phyloP scores from a whole-genome alignment of 371 early-diverging fungal genomes.

The Choanephora cucurbitarum region DNA sequence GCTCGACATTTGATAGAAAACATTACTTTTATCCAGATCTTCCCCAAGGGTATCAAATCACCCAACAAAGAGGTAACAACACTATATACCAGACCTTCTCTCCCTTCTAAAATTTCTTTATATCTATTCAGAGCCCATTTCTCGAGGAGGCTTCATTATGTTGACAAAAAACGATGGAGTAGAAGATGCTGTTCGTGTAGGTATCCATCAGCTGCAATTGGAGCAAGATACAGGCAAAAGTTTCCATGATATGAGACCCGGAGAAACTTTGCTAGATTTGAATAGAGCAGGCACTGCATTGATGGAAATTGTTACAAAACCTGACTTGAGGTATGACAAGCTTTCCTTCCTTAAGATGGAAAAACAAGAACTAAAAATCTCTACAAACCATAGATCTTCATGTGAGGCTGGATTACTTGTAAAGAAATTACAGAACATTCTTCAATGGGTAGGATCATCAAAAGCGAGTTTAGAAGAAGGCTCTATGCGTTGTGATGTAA shows the following conservation, averaged over 20 bases:
- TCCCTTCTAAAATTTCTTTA: not conserved
- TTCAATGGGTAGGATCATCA: conserved; percentile 75
- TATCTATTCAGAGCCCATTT: conserved; percentile 61
- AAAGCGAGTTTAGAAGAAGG: conserved; percentile 90
- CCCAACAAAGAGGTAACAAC: conserved; percentile 73
- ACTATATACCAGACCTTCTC: not conserved
- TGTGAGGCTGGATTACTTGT: conserved; percentile 78
- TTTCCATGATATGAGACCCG: conserved; percentile 64
- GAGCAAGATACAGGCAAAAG: conserved; percentile 95
- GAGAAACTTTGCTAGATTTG: conserved; percentile 71
- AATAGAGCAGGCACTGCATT: conserved; percentile 88
- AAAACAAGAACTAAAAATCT: no score
- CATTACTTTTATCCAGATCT: conserved; percentile 95
- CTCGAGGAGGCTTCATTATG: conserved; percentile 59
- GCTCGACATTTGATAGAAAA: conserved; percentile 87
- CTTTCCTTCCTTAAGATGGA: no score
- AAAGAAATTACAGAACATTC: conserved; percentile 72
- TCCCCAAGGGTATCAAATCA: conserved; percentile 93
- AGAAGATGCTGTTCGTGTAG: conserved; percentile 45
- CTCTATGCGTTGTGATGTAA: conserved; percentile 90
- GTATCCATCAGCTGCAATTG: conserved; percentile 84
- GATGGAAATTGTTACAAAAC: conserved; percentile 90
- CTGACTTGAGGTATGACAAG: conserved; percentile 65
- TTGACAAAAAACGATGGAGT: conserved; percentile 61
- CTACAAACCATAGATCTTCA: conserved; percentile 49